Evolutionary conservation across 495 filamentous ascomycete genomes (phyloP), one percentile per base, ranked within the genome.

Genomic region (Podospora comata): DNA sequence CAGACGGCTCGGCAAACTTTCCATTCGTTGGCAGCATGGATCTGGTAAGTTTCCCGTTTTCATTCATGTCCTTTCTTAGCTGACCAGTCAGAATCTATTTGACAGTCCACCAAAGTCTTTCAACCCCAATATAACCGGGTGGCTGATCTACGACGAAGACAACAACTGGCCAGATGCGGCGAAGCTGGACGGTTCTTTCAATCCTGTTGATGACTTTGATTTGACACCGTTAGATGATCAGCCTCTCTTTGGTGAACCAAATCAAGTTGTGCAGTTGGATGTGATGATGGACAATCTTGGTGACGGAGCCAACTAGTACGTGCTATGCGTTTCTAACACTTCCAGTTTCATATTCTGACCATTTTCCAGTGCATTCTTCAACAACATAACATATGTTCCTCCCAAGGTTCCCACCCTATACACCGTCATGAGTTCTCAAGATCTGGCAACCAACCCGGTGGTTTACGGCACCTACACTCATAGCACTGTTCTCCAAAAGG

Each of bases 371-470:
- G 91, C 91, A 65, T 91, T 93, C 77, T 88, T 97, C 79, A 92
- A 95, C 74, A 86, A 90, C 74, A 88, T 92, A 58, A 89, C 89
- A 58, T 97, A 93, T 72, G 84, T 87, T 28, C 55, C 73, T 6
- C 90, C 91, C 32, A 92, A 90, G 72, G 92, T 96, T 0, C 93
- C 93, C 2, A 90, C 89, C 0, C 82, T 97, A 2, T 97, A 92
- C 82, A 89, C 89, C 0, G 92, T 82, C 1, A 79, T 96, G 26
- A 86, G 86, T 0, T 81, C 90, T 5, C 90, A 90, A 26, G 75
- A 85, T 2, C 73, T 83, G 19, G 87, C 90, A 7, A 86, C 84
- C 6, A 82, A 96, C 70, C 76, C 88, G 1, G 68, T 70, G 7
- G 81, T 97, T 32, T 97, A 97, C 77, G 93, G 93, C 27, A 80